Conservation (phyloP, 805 yeast genomes). For the Cyberlindnera sargentensis region DNA sequence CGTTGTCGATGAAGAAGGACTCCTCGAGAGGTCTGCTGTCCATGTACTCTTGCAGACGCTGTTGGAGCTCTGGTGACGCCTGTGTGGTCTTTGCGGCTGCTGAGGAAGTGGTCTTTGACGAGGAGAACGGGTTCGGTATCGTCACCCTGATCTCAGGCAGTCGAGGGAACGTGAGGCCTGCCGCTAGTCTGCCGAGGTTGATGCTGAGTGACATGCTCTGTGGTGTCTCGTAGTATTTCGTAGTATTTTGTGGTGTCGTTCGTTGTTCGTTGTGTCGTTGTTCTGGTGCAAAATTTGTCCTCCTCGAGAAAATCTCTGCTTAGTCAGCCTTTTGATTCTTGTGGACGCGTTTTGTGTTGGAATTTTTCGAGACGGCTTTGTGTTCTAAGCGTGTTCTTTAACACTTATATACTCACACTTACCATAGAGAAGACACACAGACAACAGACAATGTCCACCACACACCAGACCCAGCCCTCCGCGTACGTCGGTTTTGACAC, state of each 20-base stretch:
- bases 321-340: not conserved
- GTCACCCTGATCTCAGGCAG: slow-evolving; percentile 20
- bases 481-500: slow-evolving; percentile 95
- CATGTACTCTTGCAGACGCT: slow-evolving; percentile 26
- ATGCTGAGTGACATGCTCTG: slow-evolving; percentile 16
- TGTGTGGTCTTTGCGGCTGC: not conserved
- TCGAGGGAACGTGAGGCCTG: slow-evolving; percentile 17
- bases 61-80: slow-evolving; percentile 8
- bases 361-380: slow-evolving; percentile 2
- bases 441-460: slow-evolving; percentile 7
- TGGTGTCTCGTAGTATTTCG: not conserved
- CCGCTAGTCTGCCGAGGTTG: slow-evolving; percentile 14
- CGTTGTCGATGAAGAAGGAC: slow-evolving; percentile 49
- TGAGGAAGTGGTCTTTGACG: slow-evolving; percentile 1
- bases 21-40: slow-evolving; percentile 21
- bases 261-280: not conserved
- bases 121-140: slow-evolving; percentile 19
- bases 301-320: not conserved
- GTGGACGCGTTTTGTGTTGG: slow-evolving; percentile 16
- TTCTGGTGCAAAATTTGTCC: not conserved
- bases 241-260: not conserved
- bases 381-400: not conserved
- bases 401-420: slow-evolving; percentile 5
- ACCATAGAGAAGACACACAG: slow-evolving; percentile 7
- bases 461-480: slow-evolving; percentile 39